Conservation (phyloP, 345 rosid species). For the Barbarea vulgaris region DNA sequence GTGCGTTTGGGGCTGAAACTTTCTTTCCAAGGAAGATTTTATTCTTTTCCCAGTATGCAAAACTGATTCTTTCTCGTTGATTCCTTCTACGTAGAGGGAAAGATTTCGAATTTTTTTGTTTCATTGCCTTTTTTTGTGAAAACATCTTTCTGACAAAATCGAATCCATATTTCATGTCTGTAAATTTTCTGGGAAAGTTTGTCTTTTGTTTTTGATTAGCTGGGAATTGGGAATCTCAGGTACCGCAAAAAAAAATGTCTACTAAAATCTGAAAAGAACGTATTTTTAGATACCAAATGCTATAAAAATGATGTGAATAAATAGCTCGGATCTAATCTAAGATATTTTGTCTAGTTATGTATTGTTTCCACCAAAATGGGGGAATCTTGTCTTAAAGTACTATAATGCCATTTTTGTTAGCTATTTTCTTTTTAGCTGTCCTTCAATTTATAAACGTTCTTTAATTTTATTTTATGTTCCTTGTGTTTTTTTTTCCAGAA, state of each 20-base stretch:
- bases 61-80: constrained; percentile 24
- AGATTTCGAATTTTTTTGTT: constrained; percentile 20
- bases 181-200: constrained; percentile 5
- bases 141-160: constrained; percentile 10
- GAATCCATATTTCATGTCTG: background rate
- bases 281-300: constrained; percentile 7
- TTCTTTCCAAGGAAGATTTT: constrained; percentile 28
- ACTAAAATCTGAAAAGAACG: background rate
- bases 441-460: background rate
- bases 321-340: constrained; percentile 27
- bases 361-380: constrained; percentile 3
- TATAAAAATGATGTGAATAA: constrained; percentile 13
- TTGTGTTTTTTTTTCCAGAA: constrained; percentile 48
- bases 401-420: constrained; percentile 19
- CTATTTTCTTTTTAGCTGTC: constrained; percentile 5
- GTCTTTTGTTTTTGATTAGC: constrained; percentile 17
- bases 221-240: constrained; percentile 28
- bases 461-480: background rate
- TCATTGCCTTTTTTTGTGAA: background rate
- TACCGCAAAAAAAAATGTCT: background rate
- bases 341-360: constrained; percentile 4
- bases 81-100: constrained; percentile 35
- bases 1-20: constrained; percentile 34
- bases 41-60: constrained; percentile 31
- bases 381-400: constrained; percentile 20